phyloP scores from a whole-genome alignment of 176 grass and related monocot genomes.

The Poa pratensis region DNA sequence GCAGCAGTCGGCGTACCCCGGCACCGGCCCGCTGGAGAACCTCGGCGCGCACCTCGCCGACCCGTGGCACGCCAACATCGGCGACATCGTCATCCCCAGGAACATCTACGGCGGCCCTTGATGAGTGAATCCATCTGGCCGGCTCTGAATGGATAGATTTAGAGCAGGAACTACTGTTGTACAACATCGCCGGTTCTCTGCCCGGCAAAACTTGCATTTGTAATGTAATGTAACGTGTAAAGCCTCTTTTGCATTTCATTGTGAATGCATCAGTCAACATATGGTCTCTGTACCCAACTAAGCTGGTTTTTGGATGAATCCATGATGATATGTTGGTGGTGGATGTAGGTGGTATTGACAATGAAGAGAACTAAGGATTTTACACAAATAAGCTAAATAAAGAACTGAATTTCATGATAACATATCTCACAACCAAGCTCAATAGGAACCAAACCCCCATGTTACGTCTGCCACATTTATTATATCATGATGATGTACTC shows the following conservation, averaged over 20 bases:
- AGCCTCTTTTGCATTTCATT: background rate
- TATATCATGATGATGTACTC: too few species aligned
- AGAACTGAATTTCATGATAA: too few species aligned
- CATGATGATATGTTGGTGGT: too few species aligned
- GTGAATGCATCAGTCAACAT: background rate
- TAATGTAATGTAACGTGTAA: background rate
- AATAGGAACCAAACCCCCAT: too few species aligned
- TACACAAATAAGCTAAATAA: too few species aligned
- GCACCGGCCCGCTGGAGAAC: conserved; percentile 95
- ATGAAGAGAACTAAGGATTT: too few species aligned
- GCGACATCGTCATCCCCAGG: conserved; percentile 90
- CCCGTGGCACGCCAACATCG: conserved; percentile 99
- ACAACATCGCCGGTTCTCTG: background rate
- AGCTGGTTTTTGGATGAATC: background rate
- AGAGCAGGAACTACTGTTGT: background rate
- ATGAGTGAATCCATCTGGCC: too few species aligned
- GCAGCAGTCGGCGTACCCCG: conserved; percentile 93
- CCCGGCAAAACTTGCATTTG: background rate
- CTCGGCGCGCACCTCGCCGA: conserved; percentile 82
- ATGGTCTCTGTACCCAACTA: background rate
- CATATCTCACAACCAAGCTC: too few species aligned
- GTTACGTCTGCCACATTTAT: too few species aligned
- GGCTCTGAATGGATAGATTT: too few species aligned
- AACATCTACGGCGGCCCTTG: conserved; percentile 42
- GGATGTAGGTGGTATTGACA: too few species aligned